Evolutionary conservation across 805 yeast species (phyloP), one percentile per base, ranked within the genome.

Genomic region (Metschnikowia shivogae): DNA sequence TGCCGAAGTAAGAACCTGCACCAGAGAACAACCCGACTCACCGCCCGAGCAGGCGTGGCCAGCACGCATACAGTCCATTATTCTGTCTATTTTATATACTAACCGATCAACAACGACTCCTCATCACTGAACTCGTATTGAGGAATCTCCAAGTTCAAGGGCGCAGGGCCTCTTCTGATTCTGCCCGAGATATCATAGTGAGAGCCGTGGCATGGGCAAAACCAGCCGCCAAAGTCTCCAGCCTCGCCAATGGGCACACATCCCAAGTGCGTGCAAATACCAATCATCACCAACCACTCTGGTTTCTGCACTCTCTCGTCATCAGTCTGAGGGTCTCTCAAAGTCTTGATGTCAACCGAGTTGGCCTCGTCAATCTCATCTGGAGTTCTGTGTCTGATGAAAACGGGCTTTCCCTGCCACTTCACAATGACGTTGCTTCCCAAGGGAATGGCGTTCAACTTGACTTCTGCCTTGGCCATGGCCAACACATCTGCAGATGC

Each of bases 121-220:
- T 76, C 83, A 53, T 78, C 81, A 51, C 78, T 62, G 67, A 93
- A 86, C 59, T 82, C 88, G 70, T 93, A 93, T 60, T 80, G 77
- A 61, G 99, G 99, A 62, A 93, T 79, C 78, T 93, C 99, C 77
- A 93, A 82, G 80, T 93, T 93, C 72, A 89, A 81, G 65, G 99
- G 99, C 67, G 99, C 99, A 61, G 99, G 99, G 61, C 99, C 99
- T 78, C 82, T 92, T 84, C 99, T 89, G 69, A 93, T 92, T 84
- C 99, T 92, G 72, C 99, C 99, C 54, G 97, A 90, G 76, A 95
- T 95, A 76, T 93, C 99, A 75, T 93, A 93, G 74, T 95, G 99
- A 67, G 98, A 92, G 81, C 99, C 99, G 80, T 95, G 99, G 79
- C 99, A 93, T 57, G 99, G 99, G 75, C 99, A 93, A 92, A 93